A percentile compares a stretch with the other conserved stretches of the same genome.
Conservation (phyloP, 306 rosid genomes). For the Citrullus mucosospermus region DNA sequence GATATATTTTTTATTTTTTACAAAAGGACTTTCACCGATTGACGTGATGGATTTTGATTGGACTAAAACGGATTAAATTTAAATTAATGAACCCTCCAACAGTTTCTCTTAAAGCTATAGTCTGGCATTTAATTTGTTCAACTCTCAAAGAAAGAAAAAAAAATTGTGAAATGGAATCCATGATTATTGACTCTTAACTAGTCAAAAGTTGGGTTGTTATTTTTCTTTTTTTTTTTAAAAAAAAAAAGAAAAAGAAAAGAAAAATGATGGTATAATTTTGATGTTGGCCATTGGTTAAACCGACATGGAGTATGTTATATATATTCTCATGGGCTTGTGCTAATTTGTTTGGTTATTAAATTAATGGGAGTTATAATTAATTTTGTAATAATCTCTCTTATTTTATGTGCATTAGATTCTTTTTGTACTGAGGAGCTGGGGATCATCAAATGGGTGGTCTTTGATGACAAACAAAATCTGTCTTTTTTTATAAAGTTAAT, state of each 20-base stretch:
- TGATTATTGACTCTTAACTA: neutral
- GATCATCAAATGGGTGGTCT: neutral
- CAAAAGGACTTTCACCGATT: neutral
- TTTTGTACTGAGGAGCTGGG: constrained; percentile 15
- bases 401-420: constrained; percentile 40
- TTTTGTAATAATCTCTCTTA: neutral
- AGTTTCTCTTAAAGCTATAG: neutral
- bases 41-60: constrained; percentile 6
- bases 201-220: neutral
- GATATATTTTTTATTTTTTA: neutral
- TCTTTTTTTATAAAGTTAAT: neutral
- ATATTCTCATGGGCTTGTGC: neutral
- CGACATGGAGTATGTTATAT: neutral
- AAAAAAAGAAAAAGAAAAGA: no score
- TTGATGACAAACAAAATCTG: neutral
- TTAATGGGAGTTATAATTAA: constrained; percentile 6
- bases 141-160: neutral
- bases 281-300: constrained; percentile 2
- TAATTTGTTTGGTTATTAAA: neutral
- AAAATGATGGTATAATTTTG: neutral
- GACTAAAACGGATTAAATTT: neutral
- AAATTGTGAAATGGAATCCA: neutral
- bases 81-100: neutral
- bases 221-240: no score
- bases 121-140: neutral